Evolutionary conservation across 2,329 filamentous ascomycete species (phyloP).

Genomic region (Claviceps maximensis): DNA sequence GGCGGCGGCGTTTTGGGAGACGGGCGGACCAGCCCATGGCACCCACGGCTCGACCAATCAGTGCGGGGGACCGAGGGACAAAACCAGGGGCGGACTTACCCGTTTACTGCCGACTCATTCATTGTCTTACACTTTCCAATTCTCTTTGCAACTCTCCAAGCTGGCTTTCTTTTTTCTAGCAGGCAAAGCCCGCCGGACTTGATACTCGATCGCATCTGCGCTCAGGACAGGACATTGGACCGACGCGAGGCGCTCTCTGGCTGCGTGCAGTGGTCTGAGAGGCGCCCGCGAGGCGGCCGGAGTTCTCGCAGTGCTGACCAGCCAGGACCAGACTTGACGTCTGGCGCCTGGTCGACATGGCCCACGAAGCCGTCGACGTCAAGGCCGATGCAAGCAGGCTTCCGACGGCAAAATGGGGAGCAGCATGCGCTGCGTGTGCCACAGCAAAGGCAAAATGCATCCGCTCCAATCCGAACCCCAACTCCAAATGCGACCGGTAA

Average conservation of each 20-base stretch:
- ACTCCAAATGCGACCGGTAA: conserved; percentile 33
- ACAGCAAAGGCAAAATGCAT: conserved; percentile 38
- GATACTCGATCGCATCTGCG: neutral
- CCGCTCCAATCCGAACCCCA: conserved; percentile 22
- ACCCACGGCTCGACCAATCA: conserved; percentile 5
- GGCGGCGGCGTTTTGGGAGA: conserved; percentile 5
- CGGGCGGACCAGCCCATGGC: neutral
- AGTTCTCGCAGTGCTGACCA: too few species aligned
- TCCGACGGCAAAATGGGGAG: conserved; percentile 33
- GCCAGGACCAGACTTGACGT: too few species aligned
- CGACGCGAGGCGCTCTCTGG: neutral
- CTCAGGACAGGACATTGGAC: neutral
- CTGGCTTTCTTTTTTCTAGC: neutral
- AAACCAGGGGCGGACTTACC: conserved; percentile 8
- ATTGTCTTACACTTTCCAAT: neutral
- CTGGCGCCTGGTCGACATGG: conserved; percentile 2
- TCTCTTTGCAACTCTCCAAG: neutral
- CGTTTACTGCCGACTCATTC: neutral
- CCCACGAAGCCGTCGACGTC: conserved; percentile 1
- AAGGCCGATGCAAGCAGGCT: conserved; percentile 16
- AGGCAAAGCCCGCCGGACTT: conserved; percentile 10
- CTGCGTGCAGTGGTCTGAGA: neutral
- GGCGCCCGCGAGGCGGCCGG: neutral
- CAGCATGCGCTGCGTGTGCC: conserved; percentile 34
- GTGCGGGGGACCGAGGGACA: neutral